Conservation (phyloP, 202 grass and related monocot species). For the Brachypodium distachyon region DNA sequence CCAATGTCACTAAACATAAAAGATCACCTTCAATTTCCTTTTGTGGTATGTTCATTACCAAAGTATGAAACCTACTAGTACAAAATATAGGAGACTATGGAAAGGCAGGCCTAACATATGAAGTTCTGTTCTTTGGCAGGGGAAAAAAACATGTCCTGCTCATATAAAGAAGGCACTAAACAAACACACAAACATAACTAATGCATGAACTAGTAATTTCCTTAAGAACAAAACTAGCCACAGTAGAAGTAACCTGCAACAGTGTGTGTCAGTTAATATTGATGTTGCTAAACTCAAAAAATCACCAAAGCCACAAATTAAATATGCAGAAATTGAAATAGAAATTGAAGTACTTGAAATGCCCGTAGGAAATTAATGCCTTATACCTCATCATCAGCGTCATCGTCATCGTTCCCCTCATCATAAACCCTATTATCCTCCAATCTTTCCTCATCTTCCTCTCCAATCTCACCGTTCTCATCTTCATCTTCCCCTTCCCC, state of each 20-base stretch:
- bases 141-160: not conserved
- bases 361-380: not conserved
- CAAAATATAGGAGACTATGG: not conserved
- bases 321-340: not conserved
- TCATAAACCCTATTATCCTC: slow-evolving; percentile 52
- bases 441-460: slow-evolving; percentile 41
- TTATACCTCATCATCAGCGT: slow-evolving; percentile 96
- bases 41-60: not conserved
- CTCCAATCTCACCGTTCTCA: slow-evolving; percentile 59
- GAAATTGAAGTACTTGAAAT: not conserved
- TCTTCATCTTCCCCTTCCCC: slow-evolving; percentile 68
- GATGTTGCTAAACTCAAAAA: not conserved
- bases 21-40: not conserved
- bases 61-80: not conserved
- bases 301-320: not conserved
- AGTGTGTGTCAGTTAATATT: not conserved
- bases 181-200: not conserved
- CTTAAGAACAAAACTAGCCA: not conserved
- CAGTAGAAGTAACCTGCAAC: not conserved
- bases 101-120: not conserved
- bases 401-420: slow-evolving; percentile 29
- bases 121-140: not conserved
- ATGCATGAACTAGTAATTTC: not conserved
- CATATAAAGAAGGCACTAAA: not conserved
- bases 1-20: too few species aligned